Conservation (phyloP, 1,284 basidiomycete genomes). For the Leccinum griseonigrum region DNA sequence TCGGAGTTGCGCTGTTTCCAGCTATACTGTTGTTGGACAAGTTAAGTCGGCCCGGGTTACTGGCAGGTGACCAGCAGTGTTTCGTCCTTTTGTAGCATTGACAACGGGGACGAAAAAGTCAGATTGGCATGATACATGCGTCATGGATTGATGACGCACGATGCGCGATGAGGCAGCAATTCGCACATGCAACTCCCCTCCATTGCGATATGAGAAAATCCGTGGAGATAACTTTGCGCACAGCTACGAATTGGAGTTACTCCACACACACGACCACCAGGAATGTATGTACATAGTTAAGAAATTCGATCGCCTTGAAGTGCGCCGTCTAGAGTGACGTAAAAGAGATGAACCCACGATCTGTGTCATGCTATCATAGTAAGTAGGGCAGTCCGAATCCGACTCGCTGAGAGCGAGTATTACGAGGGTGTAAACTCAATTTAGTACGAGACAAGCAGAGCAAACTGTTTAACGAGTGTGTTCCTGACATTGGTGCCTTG, state of each 20-base stretch:
- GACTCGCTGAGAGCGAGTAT: neutral
- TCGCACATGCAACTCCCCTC: neutral
- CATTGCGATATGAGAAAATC: constrained; percentile 5
- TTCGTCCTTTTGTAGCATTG: neutral
- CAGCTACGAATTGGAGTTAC: neutral
- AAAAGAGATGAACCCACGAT: neutral
- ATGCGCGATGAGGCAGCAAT: neutral
- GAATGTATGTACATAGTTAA: neutral
- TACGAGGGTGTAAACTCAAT: neutral
- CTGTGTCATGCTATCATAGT: too few species aligned
- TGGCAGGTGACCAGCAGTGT: neutral
- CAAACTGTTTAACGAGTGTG: neutral
- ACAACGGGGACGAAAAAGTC: neutral
- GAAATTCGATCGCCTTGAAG: neutral
- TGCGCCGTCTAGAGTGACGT: neutral
- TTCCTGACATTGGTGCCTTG: neutral
- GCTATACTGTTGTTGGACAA: neutral
- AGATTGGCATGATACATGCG: neutral
- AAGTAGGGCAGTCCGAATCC: neutral
- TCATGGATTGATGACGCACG: neutral
- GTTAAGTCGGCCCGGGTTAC: neutral
- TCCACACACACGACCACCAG: neutral
- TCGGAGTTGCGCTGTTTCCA: neutral
- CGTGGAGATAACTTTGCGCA: constrained; percentile 3
- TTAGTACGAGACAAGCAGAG: neutral